These are phyloP conservation scores for Rhizopogon vinicolor DNA, from an alignment of 768 basidiomycete genomes.

Conservation along the genomic window DNA sequence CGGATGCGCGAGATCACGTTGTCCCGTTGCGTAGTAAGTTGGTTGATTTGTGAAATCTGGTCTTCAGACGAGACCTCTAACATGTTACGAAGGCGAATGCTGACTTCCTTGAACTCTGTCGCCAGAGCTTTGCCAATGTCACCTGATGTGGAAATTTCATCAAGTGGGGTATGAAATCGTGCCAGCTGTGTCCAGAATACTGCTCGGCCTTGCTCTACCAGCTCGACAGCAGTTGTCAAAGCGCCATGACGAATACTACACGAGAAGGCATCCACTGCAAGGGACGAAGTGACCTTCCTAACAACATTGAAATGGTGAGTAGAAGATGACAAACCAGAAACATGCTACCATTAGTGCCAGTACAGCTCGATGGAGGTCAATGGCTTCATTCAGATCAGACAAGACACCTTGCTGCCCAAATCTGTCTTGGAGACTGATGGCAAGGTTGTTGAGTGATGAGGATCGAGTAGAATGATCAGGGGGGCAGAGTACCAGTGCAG, in stretches of 20 bases:
- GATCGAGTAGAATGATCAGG: not conserved
- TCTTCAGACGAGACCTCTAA: not conserved
- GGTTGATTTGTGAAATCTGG: not conserved
- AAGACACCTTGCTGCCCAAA: not conserved
- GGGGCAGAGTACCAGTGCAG: not conserved
- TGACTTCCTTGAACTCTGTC: constrained; percentile 1
- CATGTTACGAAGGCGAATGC: constrained; percentile 2
- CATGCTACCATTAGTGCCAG: not conserved
- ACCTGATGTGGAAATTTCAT: not conserved
- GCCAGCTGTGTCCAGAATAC: not conserved
- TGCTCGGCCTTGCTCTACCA: not conserved
- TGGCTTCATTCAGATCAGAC: constrained; percentile 12
- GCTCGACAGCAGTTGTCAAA: not conserved
- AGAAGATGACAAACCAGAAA: not conserved
- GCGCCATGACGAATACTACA: not conserved
- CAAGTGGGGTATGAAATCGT: not conserved
- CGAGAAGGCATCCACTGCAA: not conserved
- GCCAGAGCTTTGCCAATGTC: not conserved
- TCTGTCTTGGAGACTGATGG: not conserved
- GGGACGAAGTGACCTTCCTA: not conserved
- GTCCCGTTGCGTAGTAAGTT: constrained; percentile 2
- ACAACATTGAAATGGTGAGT: not conserved
- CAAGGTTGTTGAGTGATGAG: constrained; percentile 10
- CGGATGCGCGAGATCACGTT: constrained; percentile 6
- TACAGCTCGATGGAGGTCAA: not conserved